Evolutionary conservation across 2,329 filamentous ascomycete species (phyloP).

Genomic region (Chalaropsis ovoidea): DNA sequence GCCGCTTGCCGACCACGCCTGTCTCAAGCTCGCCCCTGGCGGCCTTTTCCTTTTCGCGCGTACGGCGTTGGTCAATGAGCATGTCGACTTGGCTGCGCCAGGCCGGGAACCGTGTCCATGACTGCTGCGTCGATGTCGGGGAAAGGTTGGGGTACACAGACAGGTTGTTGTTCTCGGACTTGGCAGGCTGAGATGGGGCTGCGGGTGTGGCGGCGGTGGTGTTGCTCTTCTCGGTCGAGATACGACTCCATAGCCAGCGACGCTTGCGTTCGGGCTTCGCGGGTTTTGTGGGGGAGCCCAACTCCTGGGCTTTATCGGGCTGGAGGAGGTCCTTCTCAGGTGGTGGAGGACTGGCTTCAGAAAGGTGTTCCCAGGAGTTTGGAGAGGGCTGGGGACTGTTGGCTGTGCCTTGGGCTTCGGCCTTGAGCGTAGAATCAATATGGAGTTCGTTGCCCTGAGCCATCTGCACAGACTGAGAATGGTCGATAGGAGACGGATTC

Average conservation of each 20-base stretch:
- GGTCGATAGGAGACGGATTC: neutral
- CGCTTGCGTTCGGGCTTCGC: constrained; percentile 18
- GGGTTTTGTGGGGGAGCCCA: neutral
- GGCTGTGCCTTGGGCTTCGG: neutral
- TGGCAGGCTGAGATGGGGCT: neutral
- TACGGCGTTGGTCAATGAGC: constrained; percentile 18
- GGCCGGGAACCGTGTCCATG: constrained; percentile 10
- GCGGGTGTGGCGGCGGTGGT: neutral
- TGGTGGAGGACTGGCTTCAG: neutral
- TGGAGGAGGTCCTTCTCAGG: neutral
- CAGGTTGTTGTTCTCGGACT: neutral
- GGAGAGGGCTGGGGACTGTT: neutral
- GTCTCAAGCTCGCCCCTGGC: constrained; percentile 38
- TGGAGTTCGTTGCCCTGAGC: neutral
- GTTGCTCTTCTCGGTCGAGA: neutral
- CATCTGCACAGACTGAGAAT: neutral
- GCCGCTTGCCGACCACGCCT: constrained; percentile 50
- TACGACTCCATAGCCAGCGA: constrained; percentile 23
- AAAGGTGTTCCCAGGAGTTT: neutral
- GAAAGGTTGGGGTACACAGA: constrained; percentile 7
- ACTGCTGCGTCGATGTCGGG: neutral
- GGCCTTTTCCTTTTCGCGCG: constrained; percentile 22
- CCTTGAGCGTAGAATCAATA: no score
- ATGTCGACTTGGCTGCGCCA: constrained; percentile 18
- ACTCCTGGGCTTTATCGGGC: neutral